Evolutionary conservation across 495 filamentous ascomycete species (phyloP), one percentile per base, ranked within the genome.

Genomic region (Stereocaulon alpinum): DNA sequence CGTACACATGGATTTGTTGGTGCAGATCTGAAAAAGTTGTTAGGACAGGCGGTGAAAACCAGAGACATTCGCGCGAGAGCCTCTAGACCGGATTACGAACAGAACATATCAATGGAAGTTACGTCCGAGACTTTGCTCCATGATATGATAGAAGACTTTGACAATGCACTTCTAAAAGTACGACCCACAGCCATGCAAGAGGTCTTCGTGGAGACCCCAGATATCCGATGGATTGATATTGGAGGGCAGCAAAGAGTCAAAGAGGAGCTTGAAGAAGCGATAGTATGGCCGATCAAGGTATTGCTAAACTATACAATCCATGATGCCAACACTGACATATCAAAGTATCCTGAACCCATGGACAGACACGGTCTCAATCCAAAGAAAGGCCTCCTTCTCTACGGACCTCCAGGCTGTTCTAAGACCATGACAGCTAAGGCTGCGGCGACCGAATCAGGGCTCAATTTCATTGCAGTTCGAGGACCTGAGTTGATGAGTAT

Each of bases 401-500:
- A 96, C 68, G 93, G 93, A 2, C 93, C 93, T 0, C 93, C 93
- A 0, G 93, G 93, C 18, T 98, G 93, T 68, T 95, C 91, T 47
- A 98, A 98, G 71, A 98, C 93, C 18, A 80, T 98, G 70, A 87
- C 84, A 0, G 93, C 93, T 1, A 90, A 95, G 66, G 93, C 93
- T 43, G 82, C 95, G 67, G 93, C 93, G 6, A 95, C 89, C 29
- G 91, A 94, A 68, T 85, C 87, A 22, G 88, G 89, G 3, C 81
- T 94, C 63, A 98, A 96, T 67, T 98, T 97, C 70, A 81, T 98
- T 71, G 87, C 91, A 24, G 88, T 98, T 40, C 95, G 95, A 74
- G 93, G 93, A n/a, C 88, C 90, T 34, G 93, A 98, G 70, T 80
- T 98, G 3, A 80, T 96, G 57, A 95, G 85, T 72, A 96, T 94